Evolutionary conservation across 2,329 filamentous ascomycete genomes (phyloP), one percentile per base, ranked within the genome.

Genomic region (Neopestalotiopsis sp.): DNA sequence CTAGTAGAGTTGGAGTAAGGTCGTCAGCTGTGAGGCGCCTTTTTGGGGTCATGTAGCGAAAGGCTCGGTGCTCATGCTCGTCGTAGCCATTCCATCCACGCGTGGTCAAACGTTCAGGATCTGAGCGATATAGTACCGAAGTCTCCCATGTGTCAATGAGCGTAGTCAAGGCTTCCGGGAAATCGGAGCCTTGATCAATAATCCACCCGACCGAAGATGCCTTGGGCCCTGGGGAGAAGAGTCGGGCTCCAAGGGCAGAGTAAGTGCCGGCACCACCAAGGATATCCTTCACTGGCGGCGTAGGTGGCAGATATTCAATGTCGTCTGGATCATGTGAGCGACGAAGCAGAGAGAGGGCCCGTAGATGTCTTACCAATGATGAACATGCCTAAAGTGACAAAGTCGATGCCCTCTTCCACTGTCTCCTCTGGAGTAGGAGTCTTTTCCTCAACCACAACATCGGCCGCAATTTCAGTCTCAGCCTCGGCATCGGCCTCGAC

Each of bases 21-120:
- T 94, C 92, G 12, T 87, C 82, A 40, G 91, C 91, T 4, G 93
- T 91, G 17, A 99, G 85, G 5, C 94, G 92, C 72, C 93, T 85
- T 81, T 98, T 98, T 1, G 94, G 91, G 0, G 95, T 98, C 66
- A 90, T 85, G 79, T 98, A 99, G 78, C 90, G 91, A 85, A 99
- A 99, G 7, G 91, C 91, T 80, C 87, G 84, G 72, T 90, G 87
- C 78, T 93, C 88, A 69, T 90, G 89, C 40, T 88, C 87, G 49
- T 91, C 89, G 78, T 98, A 98, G 64, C 93, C 93, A 79, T 98
- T 98, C 94, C 94, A 97, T 61, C 92, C 95, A 61, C 94, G 89
- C 0, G 96, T 99, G 2, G 95, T 98, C 64, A 93, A 84, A 30
- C 93, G 89, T 6, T 86, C 79, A 1, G 85, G 83, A 67, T 92